A percentile compares a stretch with the other conserved stretches of the same genome.
phyloP scores from a whole-genome alignment of 2,329 filamentous ascomycete genomes.

The Monilinia vaccinii-corymbosi region DNA sequence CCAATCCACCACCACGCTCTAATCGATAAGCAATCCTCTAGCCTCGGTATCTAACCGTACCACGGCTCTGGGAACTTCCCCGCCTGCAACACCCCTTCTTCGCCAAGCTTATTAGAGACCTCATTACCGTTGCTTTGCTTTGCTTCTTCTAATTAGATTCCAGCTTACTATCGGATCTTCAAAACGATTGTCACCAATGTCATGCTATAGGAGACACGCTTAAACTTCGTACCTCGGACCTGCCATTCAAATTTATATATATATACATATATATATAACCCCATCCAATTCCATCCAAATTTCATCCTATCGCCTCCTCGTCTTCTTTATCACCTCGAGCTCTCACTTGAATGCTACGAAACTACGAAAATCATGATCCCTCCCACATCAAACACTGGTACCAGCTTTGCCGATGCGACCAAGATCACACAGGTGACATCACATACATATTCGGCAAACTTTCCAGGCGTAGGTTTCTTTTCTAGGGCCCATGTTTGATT shows the following conservation, averaged over 20 bases:
- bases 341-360: background rate
- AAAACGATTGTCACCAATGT: too few species aligned
- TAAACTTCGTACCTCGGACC: too few species aligned
- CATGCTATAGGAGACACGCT: too few species aligned
- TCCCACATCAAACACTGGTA: background rate
- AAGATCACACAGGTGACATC: conserved; percentile 39
- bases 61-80: background rate
- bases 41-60: background rate
- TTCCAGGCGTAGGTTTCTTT: conserved; percentile 32
- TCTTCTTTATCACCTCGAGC: background rate
- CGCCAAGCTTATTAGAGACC: too few species aligned
- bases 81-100: background rate
- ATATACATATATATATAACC: too few species aligned
- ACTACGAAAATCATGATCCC: conserved; percentile 3
- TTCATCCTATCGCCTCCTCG: background rate
- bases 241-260: too few species aligned
- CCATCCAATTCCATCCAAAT: background rate
- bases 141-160: too few species aligned
- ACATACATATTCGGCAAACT: conserved; percentile 48
- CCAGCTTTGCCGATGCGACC: conserved; percentile 33
- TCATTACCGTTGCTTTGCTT: too few species aligned
- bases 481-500: background rate
- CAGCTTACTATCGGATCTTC: too few species aligned
- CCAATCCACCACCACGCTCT: background rate
- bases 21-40: background rate